These are phyloP conservation scores for Vachellia pachyceras DNA, from an alignment of 306 rosid genomes.

Conservation along the genomic window DNA sequence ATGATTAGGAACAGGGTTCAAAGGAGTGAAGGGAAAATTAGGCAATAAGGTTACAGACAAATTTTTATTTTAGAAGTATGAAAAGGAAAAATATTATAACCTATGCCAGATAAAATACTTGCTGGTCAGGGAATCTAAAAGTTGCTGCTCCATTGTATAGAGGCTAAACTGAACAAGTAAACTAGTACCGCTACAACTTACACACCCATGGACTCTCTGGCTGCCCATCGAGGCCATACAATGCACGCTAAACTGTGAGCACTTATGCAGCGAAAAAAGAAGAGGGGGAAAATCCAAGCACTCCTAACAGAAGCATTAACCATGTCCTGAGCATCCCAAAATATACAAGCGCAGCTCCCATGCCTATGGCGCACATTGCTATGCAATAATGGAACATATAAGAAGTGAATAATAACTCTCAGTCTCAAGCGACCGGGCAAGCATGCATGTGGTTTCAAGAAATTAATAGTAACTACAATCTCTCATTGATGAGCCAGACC, in stretches of 20 bases:
- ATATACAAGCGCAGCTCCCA: neutral
- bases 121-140: neutral
- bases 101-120: neutral
- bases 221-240: conserved; percentile 11
- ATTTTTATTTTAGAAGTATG: neutral
- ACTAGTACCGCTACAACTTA: neutral
- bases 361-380: neutral
- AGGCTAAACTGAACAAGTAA: conserved; percentile 20
- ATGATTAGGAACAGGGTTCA: neutral
- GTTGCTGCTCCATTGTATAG: conserved; percentile 18
- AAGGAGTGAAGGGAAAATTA: neutral
- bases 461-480: neutral
- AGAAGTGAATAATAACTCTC: neutral
- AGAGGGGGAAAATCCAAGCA: neutral
- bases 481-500: neutral
- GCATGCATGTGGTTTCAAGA: neutral
- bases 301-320: conserved; percentile 10
- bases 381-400: conserved; percentile 7
- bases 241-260: conserved; percentile 25
- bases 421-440: conserved; percentile 28
- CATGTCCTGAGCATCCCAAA: conserved; percentile 3
- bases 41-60: neutral
- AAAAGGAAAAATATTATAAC: neutral
- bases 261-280: neutral
- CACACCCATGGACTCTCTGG: conserved; percentile 1